Conservation (phyloP, 164 flowering plant genomes). For the Vitis rupestris region DNA sequence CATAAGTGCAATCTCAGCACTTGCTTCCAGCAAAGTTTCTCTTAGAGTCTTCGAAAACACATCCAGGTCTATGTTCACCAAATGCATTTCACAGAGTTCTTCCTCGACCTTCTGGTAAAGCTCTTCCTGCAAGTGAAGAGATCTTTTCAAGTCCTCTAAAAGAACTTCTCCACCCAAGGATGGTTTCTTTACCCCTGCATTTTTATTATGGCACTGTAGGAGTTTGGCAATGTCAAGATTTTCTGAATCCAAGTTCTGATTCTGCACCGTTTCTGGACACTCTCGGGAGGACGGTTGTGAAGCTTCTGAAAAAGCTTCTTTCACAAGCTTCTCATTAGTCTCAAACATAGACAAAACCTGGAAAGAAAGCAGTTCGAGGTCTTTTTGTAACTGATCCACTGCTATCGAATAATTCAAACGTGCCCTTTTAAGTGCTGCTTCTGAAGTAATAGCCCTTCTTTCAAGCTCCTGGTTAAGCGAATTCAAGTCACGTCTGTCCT, state of each 20-base stretch:
- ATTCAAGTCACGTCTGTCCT: constrained; percentile 56
- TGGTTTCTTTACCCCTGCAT: constrained; percentile 29
- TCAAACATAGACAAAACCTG: constrained; percentile 94
- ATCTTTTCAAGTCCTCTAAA: constrained; percentile 49
- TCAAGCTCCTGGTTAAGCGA: constrained; percentile 77
- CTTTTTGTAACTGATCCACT: constrained; percentile 80
- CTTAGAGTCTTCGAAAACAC: constrained; percentile 57
- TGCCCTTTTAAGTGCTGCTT: constrained; percentile 78
- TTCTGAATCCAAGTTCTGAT: constrained; percentile 15
- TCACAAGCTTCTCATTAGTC: constrained; percentile 83
- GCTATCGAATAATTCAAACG: constrained; percentile 86
- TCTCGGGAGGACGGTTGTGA: constrained; percentile 32
- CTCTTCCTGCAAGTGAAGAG: constrained; percentile 61
- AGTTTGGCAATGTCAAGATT: constrained; percentile 21
- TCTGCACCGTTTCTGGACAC: constrained; percentile 16
- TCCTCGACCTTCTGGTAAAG: constrained; percentile 61
- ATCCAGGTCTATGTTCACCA: constrained; percentile 50
- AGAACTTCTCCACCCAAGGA: constrained; percentile 42
- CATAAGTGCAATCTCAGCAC: constrained; percentile 33
- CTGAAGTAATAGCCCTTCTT: constrained; percentile 69
- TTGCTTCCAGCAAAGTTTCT: constrained; percentile 57
- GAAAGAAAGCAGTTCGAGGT: constrained; percentile 81
- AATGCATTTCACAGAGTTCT: constrained; percentile 64
- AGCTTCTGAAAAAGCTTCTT: constrained; percentile 62
- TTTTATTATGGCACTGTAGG: constrained; percentile 31